phyloP scores from a whole-genome alignment of 371 early-diverging fungal genomes.

The Apophysomyces trapeziformis region DNA sequence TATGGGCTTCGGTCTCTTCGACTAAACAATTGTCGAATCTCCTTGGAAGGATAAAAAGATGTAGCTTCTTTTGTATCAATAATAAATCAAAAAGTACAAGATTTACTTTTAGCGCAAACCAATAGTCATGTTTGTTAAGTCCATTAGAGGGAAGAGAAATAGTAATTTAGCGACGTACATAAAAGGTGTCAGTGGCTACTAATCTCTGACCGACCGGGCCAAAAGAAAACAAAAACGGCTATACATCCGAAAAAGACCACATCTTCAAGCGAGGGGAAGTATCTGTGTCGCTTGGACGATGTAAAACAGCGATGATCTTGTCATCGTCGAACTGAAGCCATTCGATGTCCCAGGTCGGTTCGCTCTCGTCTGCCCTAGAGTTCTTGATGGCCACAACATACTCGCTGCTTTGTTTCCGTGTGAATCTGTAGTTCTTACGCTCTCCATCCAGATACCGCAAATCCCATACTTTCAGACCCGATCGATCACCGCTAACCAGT shows the following conservation, averaged over 20 bases:
- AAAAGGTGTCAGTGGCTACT: too few relatives aligned
- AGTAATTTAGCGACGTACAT: too few relatives aligned
- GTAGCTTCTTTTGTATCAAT: conserved; percentile 6
- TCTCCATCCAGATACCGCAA: conserved; percentile 14
- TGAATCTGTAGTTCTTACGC: conserved; percentile 11
- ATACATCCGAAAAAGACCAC: not conserved
- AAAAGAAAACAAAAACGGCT: not conserved
- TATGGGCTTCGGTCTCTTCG: conserved; percentile 88
- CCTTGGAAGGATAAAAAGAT: not conserved
- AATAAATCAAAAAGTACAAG: not conserved
- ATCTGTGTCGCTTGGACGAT: not conserved
- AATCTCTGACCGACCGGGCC: too few relatives aligned
- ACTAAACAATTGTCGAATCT: conserved; percentile 49
- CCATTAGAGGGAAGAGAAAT: too few relatives aligned
- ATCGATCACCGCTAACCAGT: conserved; percentile 49
- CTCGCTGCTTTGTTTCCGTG: conserved; percentile 10
- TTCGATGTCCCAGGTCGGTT: conserved; percentile 26
- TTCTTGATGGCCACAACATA: conserved; percentile 21
- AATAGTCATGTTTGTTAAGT: not conserved
- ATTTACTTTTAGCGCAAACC: not conserved
- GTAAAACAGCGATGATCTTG: conserved; percentile 37
- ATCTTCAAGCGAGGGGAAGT: not conserved
- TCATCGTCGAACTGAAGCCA: conserved; percentile 41
- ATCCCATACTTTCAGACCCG: conserved; percentile 52
- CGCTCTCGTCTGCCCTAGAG: conserved; percentile 13